A percentile compares a stretch with the other conserved stretches of the same genome.
Conservation (phyloP, 148 eudicot genomes). For the Vaccinium corymbosum region DNA sequence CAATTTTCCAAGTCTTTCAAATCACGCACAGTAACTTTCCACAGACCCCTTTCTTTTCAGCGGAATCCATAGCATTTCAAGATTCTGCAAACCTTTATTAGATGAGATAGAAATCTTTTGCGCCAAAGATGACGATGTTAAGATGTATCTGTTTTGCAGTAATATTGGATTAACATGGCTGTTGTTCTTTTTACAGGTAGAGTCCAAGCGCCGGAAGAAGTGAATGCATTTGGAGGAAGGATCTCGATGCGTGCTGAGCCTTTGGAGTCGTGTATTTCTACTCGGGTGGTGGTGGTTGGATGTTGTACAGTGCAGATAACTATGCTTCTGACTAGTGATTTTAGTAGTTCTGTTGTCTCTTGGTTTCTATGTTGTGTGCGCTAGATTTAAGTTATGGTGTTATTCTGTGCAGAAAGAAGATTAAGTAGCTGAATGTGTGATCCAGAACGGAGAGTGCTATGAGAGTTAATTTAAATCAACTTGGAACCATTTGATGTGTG, state of each 20-base stretch:
- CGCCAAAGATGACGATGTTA: background rate
- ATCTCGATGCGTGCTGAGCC: background rate
- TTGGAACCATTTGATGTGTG: background rate
- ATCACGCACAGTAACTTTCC: background rate
- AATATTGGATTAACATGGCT: background rate
- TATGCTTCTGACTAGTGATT: background rate
- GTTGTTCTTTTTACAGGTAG: conserved; percentile 18
- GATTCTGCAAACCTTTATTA: background rate
- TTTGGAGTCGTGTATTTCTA: background rate
- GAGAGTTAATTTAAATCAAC: background rate
- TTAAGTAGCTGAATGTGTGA: conserved; percentile 1
- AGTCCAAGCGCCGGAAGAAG: conserved; percentile 34
- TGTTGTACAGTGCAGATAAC: conserved; percentile 13
- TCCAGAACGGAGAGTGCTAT: background rate
- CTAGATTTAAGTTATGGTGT: conserved; percentile 4
- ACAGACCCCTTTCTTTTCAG: background rate
- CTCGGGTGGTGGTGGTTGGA: background rate
- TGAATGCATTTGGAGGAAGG: conserved; percentile 7
- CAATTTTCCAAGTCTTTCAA: background rate
- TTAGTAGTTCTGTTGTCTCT: background rate
- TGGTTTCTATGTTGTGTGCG: background rate
- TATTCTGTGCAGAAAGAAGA: conserved; percentile 12
- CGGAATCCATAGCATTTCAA: background rate
- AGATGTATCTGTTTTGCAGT: background rate
- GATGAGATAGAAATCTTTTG: too few species aligned